Evolutionary conservation across 768 basidiomycete species (phyloP).

Genomic region (Rhodosporidiobolus sp.): DNA sequence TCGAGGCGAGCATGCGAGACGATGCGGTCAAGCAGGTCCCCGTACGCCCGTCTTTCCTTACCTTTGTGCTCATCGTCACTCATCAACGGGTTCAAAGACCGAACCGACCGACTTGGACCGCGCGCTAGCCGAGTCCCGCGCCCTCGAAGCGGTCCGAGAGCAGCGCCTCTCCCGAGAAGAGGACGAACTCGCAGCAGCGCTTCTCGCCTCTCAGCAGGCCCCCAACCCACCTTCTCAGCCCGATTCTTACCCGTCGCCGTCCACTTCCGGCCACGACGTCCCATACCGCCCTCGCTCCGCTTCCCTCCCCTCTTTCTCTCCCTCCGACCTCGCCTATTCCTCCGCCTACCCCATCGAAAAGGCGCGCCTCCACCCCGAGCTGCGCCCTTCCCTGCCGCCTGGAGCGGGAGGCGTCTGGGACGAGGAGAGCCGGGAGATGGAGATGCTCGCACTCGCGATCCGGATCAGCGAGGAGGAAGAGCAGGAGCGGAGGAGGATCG

Average conservation of each 20-base stretch:
- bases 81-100: too few relatives aligned
- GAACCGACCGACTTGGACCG: neutral
- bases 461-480: slow-evolving; percentile 34
- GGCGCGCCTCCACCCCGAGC: slow-evolving; percentile 3
- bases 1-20: slow-evolving; percentile 5
- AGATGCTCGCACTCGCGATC: slow-evolving; percentile 32
- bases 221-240: neutral
- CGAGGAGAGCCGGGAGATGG: slow-evolving; percentile 30
- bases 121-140: slow-evolving; percentile 3
- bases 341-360: slow-evolving; percentile 19
- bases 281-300: neutral
- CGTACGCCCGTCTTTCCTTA: neutral
- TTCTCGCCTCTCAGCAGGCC: slow-evolving; percentile 2
- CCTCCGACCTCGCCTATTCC: neutral
- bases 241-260: neutral
- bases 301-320: neutral
- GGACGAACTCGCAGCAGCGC: slow-evolving; percentile 1
- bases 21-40: neutral
- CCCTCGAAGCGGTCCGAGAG: neutral
- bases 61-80: neutral
- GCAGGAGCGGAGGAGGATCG: slow-evolving; percentile 1
- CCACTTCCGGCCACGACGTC: neutral
- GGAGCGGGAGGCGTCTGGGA: slow-evolving; percentile 20
- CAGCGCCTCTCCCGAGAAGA: neutral
- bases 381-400: slow-evolving; percentile 19